Base-by-base conservation (phyloP, 768 basidiomycete species). In the Pleurotus platypus region DNA sequence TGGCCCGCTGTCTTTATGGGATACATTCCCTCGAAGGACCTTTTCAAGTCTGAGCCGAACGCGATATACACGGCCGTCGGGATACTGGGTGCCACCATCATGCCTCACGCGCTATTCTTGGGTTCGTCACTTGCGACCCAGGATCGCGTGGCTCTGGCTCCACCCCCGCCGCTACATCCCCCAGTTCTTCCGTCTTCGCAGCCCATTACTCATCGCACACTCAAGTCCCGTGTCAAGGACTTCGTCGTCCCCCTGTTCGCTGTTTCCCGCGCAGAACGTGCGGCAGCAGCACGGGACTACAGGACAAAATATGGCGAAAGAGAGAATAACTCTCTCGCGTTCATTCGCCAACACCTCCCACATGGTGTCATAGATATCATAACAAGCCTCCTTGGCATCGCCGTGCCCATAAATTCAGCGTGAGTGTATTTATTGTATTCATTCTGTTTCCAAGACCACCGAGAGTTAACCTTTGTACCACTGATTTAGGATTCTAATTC, bases 321-420 rank as follows among this genome's bases (percentile, higher is more conserved):
- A 58, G 71, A 80, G 57, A 82, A 84, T 61, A 79, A 78, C 59
- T 53, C 73, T 1, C 64, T 78, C 2, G 39, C 58, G 30, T 84
- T 87, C 57, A 65, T 86, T 47, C 70, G 62, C 18, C 72, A 79
- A 16, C 85, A 87, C 63, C 70, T 87, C n/a, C 66, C 69, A 26
- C 83, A 86, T 60, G 77, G 78, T 0, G 73, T 82, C 62, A 70
- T 78, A 55, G 86, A 91, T 62, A 75, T 90, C 9, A 72, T 81
- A 9, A 60, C 74, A 38, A 83, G 82, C 60, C 70, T 93, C 39
- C 67, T 92, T 42, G 81, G 81, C 2, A 74, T 92, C 55, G 92
- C 92, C 0, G 77, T 92, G 13, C 77, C 86, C 13, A 89, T 92
- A 70, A 93, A 93, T 64, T 79, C 89, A 12, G 71, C 86, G 86